A percentile compares a stretch with the other conserved stretches of the same genome.
Conservation (phyloP, 345 rosid genomes). For the Arabidopsis suecica region DNA sequence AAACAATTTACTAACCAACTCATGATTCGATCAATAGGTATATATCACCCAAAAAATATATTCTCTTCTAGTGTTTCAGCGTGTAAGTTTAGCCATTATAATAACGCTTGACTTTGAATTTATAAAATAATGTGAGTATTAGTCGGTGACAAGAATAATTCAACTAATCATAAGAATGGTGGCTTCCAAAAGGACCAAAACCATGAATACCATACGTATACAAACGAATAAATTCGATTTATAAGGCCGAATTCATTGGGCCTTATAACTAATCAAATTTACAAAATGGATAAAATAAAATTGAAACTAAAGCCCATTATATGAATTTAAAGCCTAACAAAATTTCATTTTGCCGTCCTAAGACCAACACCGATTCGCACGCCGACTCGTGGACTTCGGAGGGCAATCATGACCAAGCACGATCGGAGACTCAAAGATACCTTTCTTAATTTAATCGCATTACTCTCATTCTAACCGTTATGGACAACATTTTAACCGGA, state of each 20-base stretch:
- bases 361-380: slow-evolving; percentile 20
- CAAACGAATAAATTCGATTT: neutral
- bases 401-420: slow-evolving; percentile 39
- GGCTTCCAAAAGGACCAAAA: neutral
- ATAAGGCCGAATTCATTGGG: slow-evolving; percentile 4
- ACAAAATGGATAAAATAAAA: neutral
- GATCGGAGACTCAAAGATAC: slow-evolving; percentile 25
- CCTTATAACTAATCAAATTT: neutral
- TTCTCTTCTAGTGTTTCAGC: neutral
- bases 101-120: neutral
- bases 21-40: no score
- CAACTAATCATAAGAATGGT: no score
- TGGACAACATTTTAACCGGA: neutral
- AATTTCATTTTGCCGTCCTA: neutral
- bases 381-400: slow-evolving; percentile 33
- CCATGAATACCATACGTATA: neutral
- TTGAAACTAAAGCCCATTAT: slow-evolving; percentile 19
- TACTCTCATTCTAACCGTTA: slow-evolving; percentile 24
- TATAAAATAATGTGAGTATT: no score
- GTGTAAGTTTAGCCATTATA: neutral
- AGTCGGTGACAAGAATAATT: no score
- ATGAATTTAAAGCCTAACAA: neutral
- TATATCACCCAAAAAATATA: neutral
- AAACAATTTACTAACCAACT: no score
- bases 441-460: slow-evolving; percentile 31